These are phyloP conservation scores for Ormosia emarginata DNA, from an alignment of 306 rosid species.

Conservation along the genomic window DNA sequence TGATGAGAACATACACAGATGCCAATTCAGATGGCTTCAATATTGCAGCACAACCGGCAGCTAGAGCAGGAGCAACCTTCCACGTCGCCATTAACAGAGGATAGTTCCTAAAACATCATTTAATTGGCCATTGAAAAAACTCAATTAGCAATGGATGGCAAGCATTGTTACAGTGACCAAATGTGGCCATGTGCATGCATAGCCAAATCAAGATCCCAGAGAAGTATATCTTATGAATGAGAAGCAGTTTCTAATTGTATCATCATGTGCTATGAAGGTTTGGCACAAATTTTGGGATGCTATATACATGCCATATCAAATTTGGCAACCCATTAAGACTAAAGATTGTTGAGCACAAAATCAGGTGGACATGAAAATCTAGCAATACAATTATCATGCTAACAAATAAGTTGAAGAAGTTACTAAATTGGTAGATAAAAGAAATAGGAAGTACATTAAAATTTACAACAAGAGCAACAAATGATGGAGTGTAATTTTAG, in stretches of 20 bases:
- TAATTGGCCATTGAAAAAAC: not conserved
- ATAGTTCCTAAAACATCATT: slow-evolving; percentile 63
- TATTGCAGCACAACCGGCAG: slow-evolving; percentile 98
- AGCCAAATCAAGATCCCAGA: not conserved
- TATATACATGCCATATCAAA: not conserved
- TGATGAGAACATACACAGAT: slow-evolving; percentile 62
- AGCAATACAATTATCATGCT: not conserved
- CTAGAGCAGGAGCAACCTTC: slow-evolving; percentile 99
- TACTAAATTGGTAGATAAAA: not conserved
- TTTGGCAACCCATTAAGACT: not conserved
- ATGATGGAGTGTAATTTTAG: not conserved
- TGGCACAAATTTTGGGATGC: not conserved
- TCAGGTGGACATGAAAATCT: not conserved
- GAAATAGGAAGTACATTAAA: not conserved
- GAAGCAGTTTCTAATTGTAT: not conserved
- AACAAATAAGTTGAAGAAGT: not conserved
- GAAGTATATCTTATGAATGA: not conserved
- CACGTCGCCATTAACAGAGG: slow-evolving; percentile 89
- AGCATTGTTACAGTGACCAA: not conserved
- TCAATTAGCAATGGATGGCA: not conserved
- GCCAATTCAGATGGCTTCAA: slow-evolving; percentile 95
- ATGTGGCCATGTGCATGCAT: not conserved
- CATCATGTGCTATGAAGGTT: not conserved
- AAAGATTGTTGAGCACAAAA: not conserved
- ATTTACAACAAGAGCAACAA: not conserved